Percentiles rank a stretch among this genome's conserved stretches.
These are phyloP conservation scores for Xerocomellus amylosporus DNA, from an alignment of 768 basidiomycete species.

Conservation along the genomic window DNA sequence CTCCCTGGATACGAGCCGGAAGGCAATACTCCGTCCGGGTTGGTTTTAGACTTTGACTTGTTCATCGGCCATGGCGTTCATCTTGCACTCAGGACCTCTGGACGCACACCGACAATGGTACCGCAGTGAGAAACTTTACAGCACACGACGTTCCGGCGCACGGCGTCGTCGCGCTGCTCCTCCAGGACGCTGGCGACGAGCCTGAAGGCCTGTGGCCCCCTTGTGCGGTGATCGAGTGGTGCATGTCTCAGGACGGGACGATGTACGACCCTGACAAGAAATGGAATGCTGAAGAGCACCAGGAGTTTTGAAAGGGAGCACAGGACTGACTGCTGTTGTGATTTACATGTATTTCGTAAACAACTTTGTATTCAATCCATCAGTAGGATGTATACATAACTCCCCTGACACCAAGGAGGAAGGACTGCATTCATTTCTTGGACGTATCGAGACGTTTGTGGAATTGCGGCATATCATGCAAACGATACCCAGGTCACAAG, in stretches of 20 bases:
- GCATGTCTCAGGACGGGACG: slow-evolving; percentile 58
- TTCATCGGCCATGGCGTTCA: neutral
- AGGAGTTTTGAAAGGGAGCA: neutral
- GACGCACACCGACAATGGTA: slow-evolving; percentile 70
- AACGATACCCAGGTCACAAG: slow-evolving; percentile 31
- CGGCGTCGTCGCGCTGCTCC: slow-evolving; percentile 63
- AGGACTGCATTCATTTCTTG: neutral
- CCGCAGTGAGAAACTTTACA: slow-evolving; percentile 57
- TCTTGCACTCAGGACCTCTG: slow-evolving; percentile 55
- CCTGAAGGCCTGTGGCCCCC: slow-evolving; percentile 55
- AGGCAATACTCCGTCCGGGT: slow-evolving; percentile 64
- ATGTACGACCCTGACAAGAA: slow-evolving; percentile 30
- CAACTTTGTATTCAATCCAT: neutral
- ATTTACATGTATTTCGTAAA: neutral
- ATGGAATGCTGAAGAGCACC: slow-evolving; percentile 19
- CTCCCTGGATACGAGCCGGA: slow-evolving; percentile 69
- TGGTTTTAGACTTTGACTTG: slow-evolving; percentile 16
- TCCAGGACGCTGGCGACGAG: slow-evolving; percentile 66
- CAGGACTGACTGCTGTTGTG: neutral
- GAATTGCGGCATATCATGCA: slow-evolving; percentile 9
- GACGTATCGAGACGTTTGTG: neutral
- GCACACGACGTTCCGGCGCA: slow-evolving; percentile 56
- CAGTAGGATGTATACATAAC: neutral
- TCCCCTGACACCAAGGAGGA: neutral
- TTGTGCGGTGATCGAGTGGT: slow-evolving; percentile 57